phyloP scores from a whole-genome alignment of 1,284 basidiomycete genomes.

The Ceratobasidium theobromae region DNA sequence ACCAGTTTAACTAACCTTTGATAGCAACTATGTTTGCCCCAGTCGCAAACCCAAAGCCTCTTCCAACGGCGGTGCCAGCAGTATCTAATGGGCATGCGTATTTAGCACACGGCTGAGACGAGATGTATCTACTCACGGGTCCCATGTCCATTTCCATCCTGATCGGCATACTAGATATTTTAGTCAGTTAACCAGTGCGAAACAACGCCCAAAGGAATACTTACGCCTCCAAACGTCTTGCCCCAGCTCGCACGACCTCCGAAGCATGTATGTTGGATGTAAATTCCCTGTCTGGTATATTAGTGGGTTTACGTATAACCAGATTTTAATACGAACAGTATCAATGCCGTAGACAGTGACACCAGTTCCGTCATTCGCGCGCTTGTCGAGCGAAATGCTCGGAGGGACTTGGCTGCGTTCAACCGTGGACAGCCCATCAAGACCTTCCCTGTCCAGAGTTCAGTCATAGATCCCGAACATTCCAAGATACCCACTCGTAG shows the following conservation, averaged over 20 bases:
- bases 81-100: background rate
- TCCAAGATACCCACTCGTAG: background rate
- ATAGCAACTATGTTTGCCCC: slow-evolving; percentile 90
- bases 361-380: background rate
- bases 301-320: background rate
- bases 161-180: background rate
- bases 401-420: background rate
- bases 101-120: background rate
- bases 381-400: background rate
- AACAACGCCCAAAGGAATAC: background rate
- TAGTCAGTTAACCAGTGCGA: background rate
- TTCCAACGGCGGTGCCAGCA: slow-evolving; percentile 51
- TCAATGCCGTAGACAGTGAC: background rate
- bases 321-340: slow-evolving; percentile 1
- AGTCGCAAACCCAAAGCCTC: slow-evolving; percentile 93
- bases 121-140: slow-evolving; percentile 28
- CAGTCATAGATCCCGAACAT: background rate
- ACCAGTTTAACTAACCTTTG: slow-evolving; percentile 53
- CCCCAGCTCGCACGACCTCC: slow-evolving; percentile 30
- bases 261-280: slow-evolving; percentile 5
- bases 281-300: background rate
- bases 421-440: background rate
- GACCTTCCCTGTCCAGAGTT: background rate
- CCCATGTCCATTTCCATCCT: slow-evolving; percentile 34
- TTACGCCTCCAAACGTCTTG: slow-evolving; percentile 47